Base-by-base conservation (phyloP, 768 basidiomycete species). In the Xerocomellus chrysenteron region DNA sequence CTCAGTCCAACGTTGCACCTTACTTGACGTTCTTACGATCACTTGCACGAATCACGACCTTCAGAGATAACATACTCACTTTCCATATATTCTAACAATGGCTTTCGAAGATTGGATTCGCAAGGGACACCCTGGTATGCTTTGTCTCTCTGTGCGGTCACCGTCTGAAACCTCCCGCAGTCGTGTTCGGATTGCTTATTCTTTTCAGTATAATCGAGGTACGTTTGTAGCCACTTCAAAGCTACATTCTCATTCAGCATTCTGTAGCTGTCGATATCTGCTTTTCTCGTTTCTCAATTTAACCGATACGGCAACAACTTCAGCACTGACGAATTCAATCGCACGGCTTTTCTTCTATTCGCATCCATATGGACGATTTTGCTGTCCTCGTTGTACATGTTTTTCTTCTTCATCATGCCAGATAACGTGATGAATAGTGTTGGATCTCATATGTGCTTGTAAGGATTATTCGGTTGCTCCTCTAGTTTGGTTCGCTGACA, bases 161-260 rank as follows among this genome's bases (percentile, higher is more conserved):
- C 28, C 45, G 6, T 50, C 47, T 57, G 40, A 54, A 47, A 52
- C 57, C 45, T 7, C 55, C 82, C 80, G 82, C 65, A 74, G 81
- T 58, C 80, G 86, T 65, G 73, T 77, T 51, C 61, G 85, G 54
- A 73, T 85, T 54, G 73, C 67, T 73, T 19, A 48, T 86, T 49
- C n/a, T 86, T 44, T 82, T 87, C 69, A 78, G 79, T 33, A 80
- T 87, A 61, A 82, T 91, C 59, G 83, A 88, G 76, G 88, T 86
- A 51, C 17, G 75, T 61, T 16, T 12, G 3, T 39, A 10, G 11
- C 11, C 35, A 21, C 21, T 33, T 46, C 48, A 17, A 16, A 43
- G 9, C 35, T 5, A 6, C 33, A 2, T 11, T 21, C 7, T 47
- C 12, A 50, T 49, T 16, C 4, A 52, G 51, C 2, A 35, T 16